These are phyloP conservation scores for Ceratocystis lukuohia DNA, from an alignment of 2,329 filamentous ascomycete species.

Conservation along the genomic window DNA sequence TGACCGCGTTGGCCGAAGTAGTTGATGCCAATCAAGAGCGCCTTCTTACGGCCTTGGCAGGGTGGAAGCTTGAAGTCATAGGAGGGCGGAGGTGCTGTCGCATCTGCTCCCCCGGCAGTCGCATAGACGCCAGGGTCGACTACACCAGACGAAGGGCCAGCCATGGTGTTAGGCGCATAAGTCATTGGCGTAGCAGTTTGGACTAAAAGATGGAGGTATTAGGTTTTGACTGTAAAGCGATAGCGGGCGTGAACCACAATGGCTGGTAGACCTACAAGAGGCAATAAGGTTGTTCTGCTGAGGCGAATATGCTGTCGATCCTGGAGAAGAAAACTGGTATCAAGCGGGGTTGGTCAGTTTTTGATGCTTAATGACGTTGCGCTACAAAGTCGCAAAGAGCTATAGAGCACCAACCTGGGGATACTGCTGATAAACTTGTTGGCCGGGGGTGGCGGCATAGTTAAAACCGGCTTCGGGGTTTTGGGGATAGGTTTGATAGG, in stretches of 20 bases:
- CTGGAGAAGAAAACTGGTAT: not conserved
- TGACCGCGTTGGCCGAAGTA: conserved; percentile 90
- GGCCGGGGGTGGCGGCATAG: not conserved
- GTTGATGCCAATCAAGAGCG: conserved; percentile 86
- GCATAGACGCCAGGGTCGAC: conserved; percentile 41
- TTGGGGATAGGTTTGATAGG: conserved; percentile 1
- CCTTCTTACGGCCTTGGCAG: conserved; percentile 79
- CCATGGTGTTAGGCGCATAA: not conserved
- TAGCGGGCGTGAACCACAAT: not conserved
- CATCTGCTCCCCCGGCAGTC: conserved; percentile 23
- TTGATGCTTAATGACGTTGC: not conserved
- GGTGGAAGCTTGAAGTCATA: not conserved
- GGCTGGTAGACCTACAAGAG: not conserved
- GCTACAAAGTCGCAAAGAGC: not conserved
- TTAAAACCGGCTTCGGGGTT: not conserved
- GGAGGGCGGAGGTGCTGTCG: conserved; percentile 42
- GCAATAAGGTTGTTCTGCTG: conserved; percentile 5
- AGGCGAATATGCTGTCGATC: conserved; percentile 10
- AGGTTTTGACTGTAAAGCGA: not conserved
- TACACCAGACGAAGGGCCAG: conserved; percentile 32
- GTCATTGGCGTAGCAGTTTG: conserved; percentile 1
- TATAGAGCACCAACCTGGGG: conserved; percentile 33
- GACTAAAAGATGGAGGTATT: conserved; percentile 29
- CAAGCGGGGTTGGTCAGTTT: not conserved
- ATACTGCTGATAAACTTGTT: conserved; percentile 36